Evolutionary conservation across 306 rosid genomes (phyloP).

Genomic region (Cyamopsis tetragonoloba): DNA sequence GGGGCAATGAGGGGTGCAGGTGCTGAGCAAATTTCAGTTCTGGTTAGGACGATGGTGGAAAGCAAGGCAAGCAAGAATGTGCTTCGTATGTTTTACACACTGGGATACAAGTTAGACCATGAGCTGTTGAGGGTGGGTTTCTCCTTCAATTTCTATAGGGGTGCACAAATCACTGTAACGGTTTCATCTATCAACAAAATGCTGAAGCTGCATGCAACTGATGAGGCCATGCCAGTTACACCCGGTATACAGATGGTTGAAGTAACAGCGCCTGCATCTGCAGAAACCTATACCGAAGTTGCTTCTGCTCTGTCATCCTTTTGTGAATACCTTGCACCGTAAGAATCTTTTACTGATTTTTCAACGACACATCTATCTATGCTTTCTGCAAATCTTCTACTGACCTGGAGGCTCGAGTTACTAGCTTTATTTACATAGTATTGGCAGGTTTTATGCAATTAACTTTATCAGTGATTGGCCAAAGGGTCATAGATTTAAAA

Average conservation of each 20-base stretch:
- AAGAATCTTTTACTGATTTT: conserved; percentile 33
- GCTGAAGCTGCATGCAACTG: conserved; percentile 85
- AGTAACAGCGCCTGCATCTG: conserved; percentile 89
- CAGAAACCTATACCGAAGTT: conserved; percentile 74
- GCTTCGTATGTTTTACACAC: conserved; percentile 72
- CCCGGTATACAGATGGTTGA: conserved; percentile 93
- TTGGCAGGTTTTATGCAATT: not conserved
- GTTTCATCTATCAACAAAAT: conserved; percentile 85
- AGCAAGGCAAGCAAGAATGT: conserved; percentile 87
- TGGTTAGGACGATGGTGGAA: conserved; percentile 83
- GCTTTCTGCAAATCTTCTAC: not conserved
- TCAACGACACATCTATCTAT: not conserved
- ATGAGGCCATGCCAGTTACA: conserved; percentile 85
- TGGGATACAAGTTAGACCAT: conserved; percentile 92
- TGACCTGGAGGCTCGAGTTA: not conserved
- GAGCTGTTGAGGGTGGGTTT: conserved; percentile 83
- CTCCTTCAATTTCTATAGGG: conserved; percentile 69
- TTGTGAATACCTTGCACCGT: conserved; percentile 99
- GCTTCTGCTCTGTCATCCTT: conserved; percentile 72
- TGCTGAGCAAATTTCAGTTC: conserved; percentile 87
- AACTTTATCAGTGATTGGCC: not conserved
- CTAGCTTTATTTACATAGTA: not conserved
- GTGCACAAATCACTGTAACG: conserved; percentile 67
- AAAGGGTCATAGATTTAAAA: not conserved
- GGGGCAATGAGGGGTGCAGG: conserved; percentile 98